phyloP scores from a whole-genome alignment of 371 early-diverging fungal species.

The Mucor plumbeus region DNA sequence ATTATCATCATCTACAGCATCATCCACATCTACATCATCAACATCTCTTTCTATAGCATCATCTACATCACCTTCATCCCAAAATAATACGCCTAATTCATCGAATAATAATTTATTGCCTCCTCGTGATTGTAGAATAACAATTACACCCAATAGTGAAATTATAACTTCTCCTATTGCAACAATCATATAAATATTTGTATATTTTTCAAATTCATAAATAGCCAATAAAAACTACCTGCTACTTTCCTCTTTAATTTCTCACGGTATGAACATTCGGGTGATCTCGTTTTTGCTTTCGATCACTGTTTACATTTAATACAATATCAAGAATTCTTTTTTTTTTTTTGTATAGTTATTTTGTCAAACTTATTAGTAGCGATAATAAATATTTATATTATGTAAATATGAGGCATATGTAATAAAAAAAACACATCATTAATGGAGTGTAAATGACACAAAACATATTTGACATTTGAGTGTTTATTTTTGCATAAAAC shows the following conservation, averaged over 20 bases:
- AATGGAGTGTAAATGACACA: too few species aligned
- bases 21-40: not conserved
- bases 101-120: not conserved
- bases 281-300: slow-evolving; percentile 10
- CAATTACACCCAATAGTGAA: slow-evolving; percentile 6
- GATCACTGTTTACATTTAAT: not conserved
- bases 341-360: not conserved
- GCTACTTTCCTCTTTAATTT: slow-evolving; percentile 6
- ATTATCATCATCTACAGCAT: slow-evolving; percentile 5
- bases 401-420: too few species aligned
- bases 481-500: too few species aligned
- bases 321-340: not conserved
- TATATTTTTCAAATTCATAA: not conserved
- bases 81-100: not conserved
- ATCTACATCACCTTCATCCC: not conserved
- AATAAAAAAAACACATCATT: too few species aligned
- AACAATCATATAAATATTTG: slow-evolving; percentile 20
- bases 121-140: slow-evolving; percentile 22
- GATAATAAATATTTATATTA: too few species aligned
- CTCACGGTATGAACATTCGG: slow-evolving; percentile 19
- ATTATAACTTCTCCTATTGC: slow-evolving; percentile 21
- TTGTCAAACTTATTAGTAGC: too few species aligned
- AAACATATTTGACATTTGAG: too few species aligned
- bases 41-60: slow-evolving; percentile 3
- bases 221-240: not conserved